These are phyloP conservation scores for Pseudozyma sp. DNA, from an alignment of 1,284 basidiomycete genomes.

Conservation along the genomic window DNA sequence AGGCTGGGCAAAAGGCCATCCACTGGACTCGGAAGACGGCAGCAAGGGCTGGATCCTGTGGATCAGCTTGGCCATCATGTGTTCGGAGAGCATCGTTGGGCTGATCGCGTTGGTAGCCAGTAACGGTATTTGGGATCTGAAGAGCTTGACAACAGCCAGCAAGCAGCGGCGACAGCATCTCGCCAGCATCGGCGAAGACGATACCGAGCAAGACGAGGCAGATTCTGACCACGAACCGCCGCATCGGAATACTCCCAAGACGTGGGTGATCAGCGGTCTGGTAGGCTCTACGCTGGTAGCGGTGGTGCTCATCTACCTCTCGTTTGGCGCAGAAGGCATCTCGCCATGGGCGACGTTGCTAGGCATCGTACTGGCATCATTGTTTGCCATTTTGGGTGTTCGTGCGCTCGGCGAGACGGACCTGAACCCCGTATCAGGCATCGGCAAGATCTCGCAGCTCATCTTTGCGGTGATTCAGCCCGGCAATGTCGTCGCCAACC, in stretches of 20 bases:
- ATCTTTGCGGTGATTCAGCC: constrained; percentile 94
- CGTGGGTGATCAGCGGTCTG: constrained; percentile 82
- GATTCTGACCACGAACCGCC: constrained; percentile 81
- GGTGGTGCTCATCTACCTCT: constrained; percentile 82
- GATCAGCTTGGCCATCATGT: constrained; percentile 93
- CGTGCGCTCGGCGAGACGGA: constrained; percentile 66
- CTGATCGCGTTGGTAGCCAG: constrained; percentile 38
- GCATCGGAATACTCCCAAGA: constrained; percentile 81
- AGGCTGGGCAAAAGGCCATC: constrained; percentile 42
- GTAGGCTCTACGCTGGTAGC: constrained; percentile 77
- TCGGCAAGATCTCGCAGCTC: constrained; percentile 93
- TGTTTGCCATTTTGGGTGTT: constrained; percentile 81
- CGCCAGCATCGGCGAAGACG: constrained; percentile 56
- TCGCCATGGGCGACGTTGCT: constrained; percentile 91
- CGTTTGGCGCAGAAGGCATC: constrained; percentile 90
- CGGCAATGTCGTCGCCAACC: constrained; percentile 85
- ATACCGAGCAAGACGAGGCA: constrained; percentile 68
- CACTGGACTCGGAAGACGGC: constrained; percentile 45
- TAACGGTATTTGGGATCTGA: constrained; percentile 36
- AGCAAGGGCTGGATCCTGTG: constrained; percentile 74
- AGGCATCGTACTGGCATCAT: constrained; percentile 83
- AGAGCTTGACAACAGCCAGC: constrained; percentile 18
- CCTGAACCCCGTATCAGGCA: constrained; percentile 76
- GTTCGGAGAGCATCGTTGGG: constrained; percentile 81
- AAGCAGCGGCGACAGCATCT: constrained; percentile 42